Conservation (phyloP, 1,139 yeast genomes). For the Yamadazyma atmosphaerica region DNA sequence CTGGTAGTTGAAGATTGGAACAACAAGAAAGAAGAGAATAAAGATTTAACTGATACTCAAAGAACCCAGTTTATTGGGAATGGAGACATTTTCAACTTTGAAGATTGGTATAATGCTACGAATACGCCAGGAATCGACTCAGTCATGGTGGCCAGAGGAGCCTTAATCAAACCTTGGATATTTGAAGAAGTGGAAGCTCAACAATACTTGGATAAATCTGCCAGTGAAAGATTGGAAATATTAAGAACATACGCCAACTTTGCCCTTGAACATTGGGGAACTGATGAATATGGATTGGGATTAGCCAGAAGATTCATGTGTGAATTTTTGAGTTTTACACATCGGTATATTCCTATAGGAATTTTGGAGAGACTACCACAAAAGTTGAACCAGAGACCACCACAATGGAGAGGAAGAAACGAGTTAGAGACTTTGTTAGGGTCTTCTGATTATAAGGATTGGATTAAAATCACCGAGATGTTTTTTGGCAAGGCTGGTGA, state of each 20-base stretch:
- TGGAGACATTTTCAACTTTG: slow-evolving; percentile 86
- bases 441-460: slow-evolving; percentile 80
- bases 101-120: slow-evolving; percentile 86
- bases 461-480: slow-evolving; percentile 98
- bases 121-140: slow-evolving; percentile 76
- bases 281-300: slow-evolving; percentile 91
- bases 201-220: slow-evolving; percentile 86
- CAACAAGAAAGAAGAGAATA: slow-evolving; percentile 49
- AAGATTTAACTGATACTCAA: slow-evolving; percentile 49
- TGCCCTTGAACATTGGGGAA: slow-evolving; percentile 97
- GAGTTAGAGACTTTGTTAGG: slow-evolving; percentile 90
- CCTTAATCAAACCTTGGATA: slow-evolving; percentile 97
- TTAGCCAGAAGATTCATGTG: slow-evolving; percentile 88
- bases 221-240: slow-evolving; percentile 83
- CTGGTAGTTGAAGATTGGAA: slow-evolving; percentile 62
- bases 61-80: slow-evolving; percentile 76
- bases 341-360: slow-evolving; percentile 92
- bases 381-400: slow-evolving; percentile 89
- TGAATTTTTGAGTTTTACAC: slow-evolving; percentile 92
- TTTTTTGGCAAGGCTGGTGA: slow-evolving; percentile 84
- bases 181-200: slow-evolving; percentile 91
- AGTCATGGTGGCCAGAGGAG: slow-evolving; percentile 98
- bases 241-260: slow-evolving; percentile 66
- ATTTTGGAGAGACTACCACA: slow-evolving; percentile 88
- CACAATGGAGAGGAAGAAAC: slow-evolving; percentile 90